These are phyloP conservation scores for Volvariella surrecta DNA, from an alignment of 1,284 basidiomycete genomes.

Conservation along the genomic window DNA sequence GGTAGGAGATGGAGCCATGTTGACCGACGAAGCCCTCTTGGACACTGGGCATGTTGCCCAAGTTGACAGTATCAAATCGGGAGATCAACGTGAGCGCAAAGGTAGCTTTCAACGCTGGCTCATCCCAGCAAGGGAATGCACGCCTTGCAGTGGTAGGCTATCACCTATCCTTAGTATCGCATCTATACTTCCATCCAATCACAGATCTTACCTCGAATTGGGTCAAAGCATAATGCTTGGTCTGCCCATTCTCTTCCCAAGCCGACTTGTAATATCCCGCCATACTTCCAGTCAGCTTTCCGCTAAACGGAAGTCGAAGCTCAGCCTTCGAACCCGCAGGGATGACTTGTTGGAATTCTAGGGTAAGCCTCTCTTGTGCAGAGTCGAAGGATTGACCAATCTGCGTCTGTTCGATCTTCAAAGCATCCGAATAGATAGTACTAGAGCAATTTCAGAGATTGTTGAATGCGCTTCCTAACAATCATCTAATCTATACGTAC, in stretches of 20 bases:
- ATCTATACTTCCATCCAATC: no score
- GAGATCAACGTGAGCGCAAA: conserved; percentile 83
- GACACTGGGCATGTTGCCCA: conserved; percentile 82
- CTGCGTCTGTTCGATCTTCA: conserved; percentile 45
- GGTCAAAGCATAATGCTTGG: conserved; percentile 69
- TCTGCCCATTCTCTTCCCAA: conserved; percentile 47
- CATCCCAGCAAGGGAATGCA: conserved; percentile 89
- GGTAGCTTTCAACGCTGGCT: conserved; percentile 87
- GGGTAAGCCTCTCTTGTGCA: conserved; percentile 54
- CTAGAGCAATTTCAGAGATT: conserved; percentile 20
- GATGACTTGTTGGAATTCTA: conserved; percentile 47
- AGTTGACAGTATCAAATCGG: conserved; percentile 62
- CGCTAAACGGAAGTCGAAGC: conserved; percentile 55
- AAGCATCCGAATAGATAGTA: conserved; percentile 50
- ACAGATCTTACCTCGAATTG: conserved; percentile 57
- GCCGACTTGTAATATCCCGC: conserved; percentile 64
- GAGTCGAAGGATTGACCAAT: conserved; percentile 46
- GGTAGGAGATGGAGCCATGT: conserved; percentile 11
- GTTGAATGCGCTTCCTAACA: conserved; percentile 1
- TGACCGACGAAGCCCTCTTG: conserved; percentile 43
- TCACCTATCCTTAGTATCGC: no score
- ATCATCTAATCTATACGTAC: conserved; percentile 17
- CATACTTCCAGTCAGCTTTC: conserved; percentile 60
- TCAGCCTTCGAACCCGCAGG: conserved; percentile 57
- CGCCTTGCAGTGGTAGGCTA: conserved; percentile 83